phyloP scores from a whole-genome alignment of 768 basidiomycete genomes.

The Obba rivulosa region DNA sequence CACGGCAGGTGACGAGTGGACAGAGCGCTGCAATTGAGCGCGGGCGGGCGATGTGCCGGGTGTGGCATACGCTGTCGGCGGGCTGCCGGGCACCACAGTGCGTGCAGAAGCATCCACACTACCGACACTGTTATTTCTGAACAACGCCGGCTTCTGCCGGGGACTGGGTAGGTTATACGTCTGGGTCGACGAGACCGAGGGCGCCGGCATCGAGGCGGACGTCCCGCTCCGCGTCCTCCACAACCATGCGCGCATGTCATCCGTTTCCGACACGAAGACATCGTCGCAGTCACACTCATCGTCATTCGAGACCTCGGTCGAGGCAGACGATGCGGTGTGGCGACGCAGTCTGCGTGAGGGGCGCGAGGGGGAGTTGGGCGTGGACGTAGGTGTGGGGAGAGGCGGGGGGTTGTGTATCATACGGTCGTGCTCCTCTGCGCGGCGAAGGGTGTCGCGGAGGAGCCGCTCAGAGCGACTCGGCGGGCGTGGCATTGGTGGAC shows the following conservation, averaged over 20 bases:
- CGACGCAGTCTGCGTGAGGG: conserved; percentile 22
- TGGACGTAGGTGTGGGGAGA: conserved; percentile 9
- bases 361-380: neutral
- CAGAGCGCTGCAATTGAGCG: conserved; percentile 18
- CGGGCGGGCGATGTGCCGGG: conserved; percentile 18
- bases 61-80: conserved; percentile 11
- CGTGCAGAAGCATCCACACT: neutral
- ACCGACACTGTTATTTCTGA: neutral
- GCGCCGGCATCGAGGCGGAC: conserved; percentile 12
- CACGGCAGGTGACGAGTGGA: conserved; percentile 16
- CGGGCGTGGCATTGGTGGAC: conserved; percentile 30
- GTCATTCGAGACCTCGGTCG: conserved; percentile 19
- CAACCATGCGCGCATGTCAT: conserved; percentile 11
- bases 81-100: neutral
- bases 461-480: conserved; percentile 51
- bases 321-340: conserved; percentile 19
- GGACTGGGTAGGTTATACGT: neutral
- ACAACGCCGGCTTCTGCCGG: neutral
- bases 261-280: conserved; percentile 1
- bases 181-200: conserved; percentile 1
- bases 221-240: conserved; percentile 12
- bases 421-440: conserved; percentile 42
- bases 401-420: conserved; percentile 20
- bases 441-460: conserved; percentile 48
- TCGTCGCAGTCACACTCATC: conserved; percentile 6